Evolutionary conservation across 805 yeast genomes (phyloP).

Genomic region (Lachancea waltii): DNA sequence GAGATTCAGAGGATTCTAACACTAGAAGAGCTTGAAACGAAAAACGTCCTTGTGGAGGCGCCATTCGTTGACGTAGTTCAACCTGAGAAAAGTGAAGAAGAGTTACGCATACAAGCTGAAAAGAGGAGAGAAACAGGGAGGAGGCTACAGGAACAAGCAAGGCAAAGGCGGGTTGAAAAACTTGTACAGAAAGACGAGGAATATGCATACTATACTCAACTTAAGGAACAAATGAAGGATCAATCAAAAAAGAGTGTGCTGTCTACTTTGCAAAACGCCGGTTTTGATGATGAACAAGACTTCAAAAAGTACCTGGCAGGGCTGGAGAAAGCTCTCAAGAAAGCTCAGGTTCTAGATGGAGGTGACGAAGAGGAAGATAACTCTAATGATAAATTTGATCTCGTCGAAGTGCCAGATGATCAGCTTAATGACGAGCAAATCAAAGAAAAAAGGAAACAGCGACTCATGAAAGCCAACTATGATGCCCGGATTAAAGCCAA

Average conservation of each 20-base stretch:
- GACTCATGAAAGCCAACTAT: conserved; percentile 72
- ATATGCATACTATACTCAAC: conserved; percentile 56
- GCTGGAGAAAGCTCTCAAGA: conserved; percentile 62
- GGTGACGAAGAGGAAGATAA: conserved; percentile 46
- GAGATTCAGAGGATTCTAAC: conserved; percentile 56
- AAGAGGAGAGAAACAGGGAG: conserved; percentile 80
- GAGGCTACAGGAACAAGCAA: conserved; percentile 89
- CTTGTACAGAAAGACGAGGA: conserved; percentile 76
- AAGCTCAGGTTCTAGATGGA: conserved; percentile 56
- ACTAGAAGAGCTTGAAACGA: conserved; percentile 53
- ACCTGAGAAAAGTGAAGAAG: conserved; percentile 77
- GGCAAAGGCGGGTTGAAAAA: conserved; percentile 73
- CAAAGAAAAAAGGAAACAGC: conserved; percentile 81
- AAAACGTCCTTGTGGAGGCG: conserved; percentile 77
- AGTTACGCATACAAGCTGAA: conserved; percentile 66
- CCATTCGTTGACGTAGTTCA: conserved; percentile 63
- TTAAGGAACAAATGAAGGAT: conserved; percentile 46
- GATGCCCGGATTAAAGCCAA: conserved; percentile 84
- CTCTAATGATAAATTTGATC: conserved; percentile 51
- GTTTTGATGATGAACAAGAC: conserved; percentile 69
- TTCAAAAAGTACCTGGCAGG: conserved; percentile 57
- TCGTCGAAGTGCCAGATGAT: conserved; percentile 79
- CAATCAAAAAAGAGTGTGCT: conserved; percentile 49
- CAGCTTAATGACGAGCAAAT: conserved; percentile 72
- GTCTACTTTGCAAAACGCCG: conserved; percentile 57